A percentile compares a stretch with the other conserved stretches of the same genome.
Evolutionary conservation across 2,329 filamentous ascomycete species (phyloP).

Genomic region (Ploettnerulaceae sp.): DNA sequence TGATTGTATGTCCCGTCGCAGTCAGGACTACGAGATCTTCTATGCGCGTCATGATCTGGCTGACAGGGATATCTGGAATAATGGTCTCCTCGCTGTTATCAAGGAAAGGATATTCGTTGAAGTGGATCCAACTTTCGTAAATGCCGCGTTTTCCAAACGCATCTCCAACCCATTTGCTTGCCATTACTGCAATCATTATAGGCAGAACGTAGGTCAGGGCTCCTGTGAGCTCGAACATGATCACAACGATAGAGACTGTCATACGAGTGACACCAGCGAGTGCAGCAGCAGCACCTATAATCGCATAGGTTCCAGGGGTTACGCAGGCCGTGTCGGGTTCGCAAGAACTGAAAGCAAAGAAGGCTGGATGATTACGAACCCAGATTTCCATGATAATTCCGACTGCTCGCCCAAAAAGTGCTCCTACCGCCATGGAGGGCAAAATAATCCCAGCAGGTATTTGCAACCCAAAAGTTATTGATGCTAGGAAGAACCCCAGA

Average conservation of each 20-base stretch:
- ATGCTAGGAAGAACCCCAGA: constrained; percentile 78
- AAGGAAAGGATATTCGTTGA: constrained; percentile 92
- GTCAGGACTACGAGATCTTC: constrained; percentile 88
- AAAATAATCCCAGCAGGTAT: constrained; percentile 94
- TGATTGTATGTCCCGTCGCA: constrained; percentile 82
- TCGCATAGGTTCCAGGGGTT: constrained; percentile 92
- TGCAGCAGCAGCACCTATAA: constrained; percentile 92
- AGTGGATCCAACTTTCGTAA: constrained; percentile 96
- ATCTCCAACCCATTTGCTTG: constrained; percentile 97
- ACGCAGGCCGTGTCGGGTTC: constrained; percentile 83
- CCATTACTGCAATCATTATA: constrained; percentile 98
- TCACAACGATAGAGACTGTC: constrained; percentile 97
- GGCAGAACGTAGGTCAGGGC: constrained; percentile 94
- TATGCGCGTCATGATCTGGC: constrained; percentile 85
- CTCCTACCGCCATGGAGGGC: constrained; percentile 93
- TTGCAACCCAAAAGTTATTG: constrained; percentile 87
- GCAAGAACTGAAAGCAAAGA: constrained; percentile 74
- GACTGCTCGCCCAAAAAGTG: constrained; percentile 80
- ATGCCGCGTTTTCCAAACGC: constrained; percentile 89
- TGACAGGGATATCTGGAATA: constrained; percentile 79
- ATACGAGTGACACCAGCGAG: constrained; percentile 90
- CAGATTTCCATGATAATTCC: constrained; percentile 87
- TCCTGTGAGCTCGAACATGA: constrained; percentile 98
- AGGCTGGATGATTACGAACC: constrained; percentile 72
- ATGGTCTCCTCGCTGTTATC: constrained; percentile 79